Base-by-base conservation (phyloP, 257 asterid genomes). In the Linderniella brevidens region DNA sequence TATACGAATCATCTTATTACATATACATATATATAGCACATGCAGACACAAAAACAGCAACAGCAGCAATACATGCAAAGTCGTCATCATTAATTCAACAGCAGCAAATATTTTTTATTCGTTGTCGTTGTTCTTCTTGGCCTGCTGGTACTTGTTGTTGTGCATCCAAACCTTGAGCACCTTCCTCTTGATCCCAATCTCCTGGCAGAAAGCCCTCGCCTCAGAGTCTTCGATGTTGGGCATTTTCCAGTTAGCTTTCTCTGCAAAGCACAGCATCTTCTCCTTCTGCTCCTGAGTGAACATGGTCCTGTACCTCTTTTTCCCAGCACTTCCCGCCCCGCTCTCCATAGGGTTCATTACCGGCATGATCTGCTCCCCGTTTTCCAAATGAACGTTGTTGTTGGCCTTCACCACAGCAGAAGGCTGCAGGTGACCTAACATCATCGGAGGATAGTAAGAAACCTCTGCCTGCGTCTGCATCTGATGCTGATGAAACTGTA, bases 231-330 rank as follows among this genome's bases (percentile, higher is more conserved):
- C 52, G 10, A 8, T 11, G 13, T 19, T 48, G n/a, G 18, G 35
- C 36, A 48, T 17, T 35, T 48, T 48, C 52, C 52, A 48, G 13
- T 35, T 35, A 11, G 11, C 13, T 14, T 20, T 17, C 35, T 48
- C 52, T 17, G 52, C 17, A 19, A 48, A 48, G 13, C n/a, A 11
- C 4, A 9, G 15, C 52, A 48, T 48, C 35, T 19, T 48, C 13
- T 48, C 52, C 13, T 48, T 48, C 52, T 48, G 52, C 37, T 48
- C 52, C 12, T 19, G 52, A 19, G 19, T 44, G 17, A 44, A 44
- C 19, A n/a, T 48, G 35, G 36, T 48, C 37, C 52, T 48, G 9
- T 9, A 17, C 37, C 52, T 17, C 52, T 48, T 48, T 13, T 35
- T n/a, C 52, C 36, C 52, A 5, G 36, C 37, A 13, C n/a, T n/a